These are phyloP conservation scores for Boletus fagicola DNA, from an alignment of 768 basidiomycete genomes.

Conservation along the genomic window DNA sequence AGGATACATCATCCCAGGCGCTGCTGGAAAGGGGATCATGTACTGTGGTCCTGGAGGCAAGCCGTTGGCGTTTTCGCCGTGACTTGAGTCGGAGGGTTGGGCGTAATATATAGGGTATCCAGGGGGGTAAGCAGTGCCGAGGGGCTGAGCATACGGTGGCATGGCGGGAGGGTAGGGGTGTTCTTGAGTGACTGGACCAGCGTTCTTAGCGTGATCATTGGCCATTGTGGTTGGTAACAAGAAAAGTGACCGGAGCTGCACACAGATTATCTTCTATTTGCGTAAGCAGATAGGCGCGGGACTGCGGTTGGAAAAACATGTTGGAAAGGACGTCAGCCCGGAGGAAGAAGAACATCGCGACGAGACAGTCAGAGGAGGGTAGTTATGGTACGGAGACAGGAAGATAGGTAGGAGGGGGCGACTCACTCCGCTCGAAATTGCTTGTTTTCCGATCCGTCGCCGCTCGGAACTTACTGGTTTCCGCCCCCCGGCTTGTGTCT, in stretches of 20 bases:
- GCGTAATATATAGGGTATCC: conserved; percentile 36
- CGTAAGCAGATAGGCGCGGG: conserved; percentile 33
- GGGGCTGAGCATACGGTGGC: conserved; percentile 28
- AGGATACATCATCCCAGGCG: conserved; percentile 44
- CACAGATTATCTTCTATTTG: conserved; percentile 29
- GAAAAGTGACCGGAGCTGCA: conserved; percentile 25
- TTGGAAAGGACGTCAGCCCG: conserved; percentile 10
- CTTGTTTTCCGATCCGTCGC: conserved; percentile 37
- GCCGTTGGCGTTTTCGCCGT: conserved; percentile 36
- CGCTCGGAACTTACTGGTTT: conserved; percentile 33
- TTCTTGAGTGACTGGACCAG: conserved; percentile 39
- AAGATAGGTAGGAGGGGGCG: not conserved
- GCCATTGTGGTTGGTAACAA: conserved; percentile 28
- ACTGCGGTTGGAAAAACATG: conserved; percentile 21
- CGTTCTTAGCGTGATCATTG: conserved; percentile 35
- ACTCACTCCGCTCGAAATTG: conserved; percentile 41
- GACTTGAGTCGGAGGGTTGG: conserved; percentile 26
- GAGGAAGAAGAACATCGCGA: not conserved
- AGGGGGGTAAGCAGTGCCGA: conserved; percentile 31
- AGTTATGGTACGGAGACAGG: not conserved
- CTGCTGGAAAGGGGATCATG: conserved; percentile 38
- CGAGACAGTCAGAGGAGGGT: conserved; percentile 3
- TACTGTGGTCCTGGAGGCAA: conserved; percentile 32
- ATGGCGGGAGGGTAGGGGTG: conserved; percentile 28
- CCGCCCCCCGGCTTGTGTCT: conserved; percentile 14